Base-by-base conservation (phyloP, 2,329 filamentous ascomycete genomes). In the Coniella lustricola region DNA sequence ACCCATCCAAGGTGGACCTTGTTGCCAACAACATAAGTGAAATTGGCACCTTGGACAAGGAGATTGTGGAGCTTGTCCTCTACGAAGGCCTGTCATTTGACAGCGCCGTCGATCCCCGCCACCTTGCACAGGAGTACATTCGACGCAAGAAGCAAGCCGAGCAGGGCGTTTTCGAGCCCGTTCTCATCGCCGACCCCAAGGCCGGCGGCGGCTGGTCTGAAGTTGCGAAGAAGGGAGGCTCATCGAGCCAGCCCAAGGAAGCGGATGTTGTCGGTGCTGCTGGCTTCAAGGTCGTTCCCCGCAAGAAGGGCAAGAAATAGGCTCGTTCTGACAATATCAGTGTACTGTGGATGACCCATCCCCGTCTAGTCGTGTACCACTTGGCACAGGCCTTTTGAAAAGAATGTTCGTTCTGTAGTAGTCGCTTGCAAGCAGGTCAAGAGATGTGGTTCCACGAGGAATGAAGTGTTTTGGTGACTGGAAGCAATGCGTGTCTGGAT, bases 51-150 rank as follows among this genome's bases (percentile, higher is more conserved):
- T 29, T 44, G 4, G 48, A 53, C 25, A 48, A 43, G 32, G 44
- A 48, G 0, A 46, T 53, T 34, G 46, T 53, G 22, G 46, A 79
- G 13, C 81, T 86, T 52, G 78, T 97, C 57, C 90, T 98, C 58
- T 87, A 88, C 12, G 93, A 97, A 62, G 86, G 86, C 8, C 85
- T 97, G 18, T 95, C 97, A 67, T 81, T 81, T 50, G 85, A 82
- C 63, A 94, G 88, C 2, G 85, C 90, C 1, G 87, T 98, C 67
- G 90, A 98, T 61, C 90, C 88, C 0, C 85, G 87, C 43, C 89
- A 94, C 61, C 97, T 97, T 62, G 90, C 89, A 0, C 87, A 95
- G 51, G 93, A 98, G 65, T 98, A 93, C 62, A 80, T 97, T 51
- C 86, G 90, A 31, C 90, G 91, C 59, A 91, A 90, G 70, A 94